Conservation (phyloP, 768 basidiomycete genomes). For the Tubosaeta brunneosetosa region DNA sequence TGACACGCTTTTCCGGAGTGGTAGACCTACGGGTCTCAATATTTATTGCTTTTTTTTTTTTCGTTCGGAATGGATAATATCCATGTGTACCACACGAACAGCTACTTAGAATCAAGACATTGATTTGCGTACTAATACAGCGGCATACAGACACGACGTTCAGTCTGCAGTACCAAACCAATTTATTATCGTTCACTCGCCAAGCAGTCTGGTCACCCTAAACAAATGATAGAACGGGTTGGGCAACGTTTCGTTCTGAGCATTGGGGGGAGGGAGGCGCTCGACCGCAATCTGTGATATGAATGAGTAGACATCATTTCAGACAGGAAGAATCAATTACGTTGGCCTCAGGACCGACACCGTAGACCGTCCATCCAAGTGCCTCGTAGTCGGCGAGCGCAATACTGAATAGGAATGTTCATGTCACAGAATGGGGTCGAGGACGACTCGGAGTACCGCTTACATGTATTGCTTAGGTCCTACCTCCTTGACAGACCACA, state of each 20-base stretch:
- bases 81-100: no score
- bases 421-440: neutral
- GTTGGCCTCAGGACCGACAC: neutral
- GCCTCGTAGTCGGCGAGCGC: neutral
- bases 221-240: neutral
- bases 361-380: neutral
- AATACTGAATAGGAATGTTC: neutral
- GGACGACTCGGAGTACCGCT: no score
- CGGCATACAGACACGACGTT: neutral
- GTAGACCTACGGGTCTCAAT: constrained; percentile 52
- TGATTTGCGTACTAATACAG: neutral
- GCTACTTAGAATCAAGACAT: neutral
- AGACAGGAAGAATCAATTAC: neutral
- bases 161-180: neutral
- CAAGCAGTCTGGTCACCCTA: no score
- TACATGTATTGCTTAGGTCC: no score
- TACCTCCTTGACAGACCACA: no score
- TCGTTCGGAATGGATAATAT: neutral
- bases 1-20: constrained; percentile 98
- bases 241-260: neutral
- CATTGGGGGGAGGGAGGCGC: neutral
- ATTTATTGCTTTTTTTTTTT: constrained; percentile 30
- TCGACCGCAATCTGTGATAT: neutral
- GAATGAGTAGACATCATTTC: neutral
- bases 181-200: no score